Base-by-base conservation (phyloP, 2,329 filamentous ascomycete genomes). In the Blastomyces silverae region DNA sequence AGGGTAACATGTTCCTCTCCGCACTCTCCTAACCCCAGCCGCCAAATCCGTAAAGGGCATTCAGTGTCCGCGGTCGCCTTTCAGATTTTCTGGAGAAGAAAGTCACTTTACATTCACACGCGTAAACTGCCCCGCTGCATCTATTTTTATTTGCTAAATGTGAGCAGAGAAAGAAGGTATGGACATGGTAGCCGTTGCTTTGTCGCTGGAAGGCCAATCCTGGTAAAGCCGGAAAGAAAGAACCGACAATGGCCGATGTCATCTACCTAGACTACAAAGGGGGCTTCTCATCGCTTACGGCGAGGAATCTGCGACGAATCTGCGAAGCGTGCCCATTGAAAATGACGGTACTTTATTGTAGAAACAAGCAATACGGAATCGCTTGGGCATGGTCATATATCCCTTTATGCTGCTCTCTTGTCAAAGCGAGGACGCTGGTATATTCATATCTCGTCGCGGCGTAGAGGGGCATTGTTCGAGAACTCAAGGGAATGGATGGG, bases 181-280 rank as follows among this genome's bases (percentile, higher is more conserved):
- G 20, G 22, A 6, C 10, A 20, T 17, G 20, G 11, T 15, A 13
- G 50, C 11, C n/a, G 25, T 28, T 5, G 25, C n/a, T 22, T 53
- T 28, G 5, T 34, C 17, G 13, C 37, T 34, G 52, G 37, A 56
- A 56, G 52, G 31, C 15, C 25, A 55, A 34, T 17, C 13, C 17
- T 34, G 28, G 31, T 56, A 58, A 58, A 39, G 34, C 15, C 34
- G 55, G 20, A 58, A 42, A n/a, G 55, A 39, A 58, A 34, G 20
- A 58, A 58, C 13, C 2, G n/a, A 58, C 55, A 39, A 58, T 58
- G 34, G 31, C 11, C 31, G 25, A 58, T n/a, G 31, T 37, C 53
- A 37, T 57, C 53, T 6, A 17, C 28, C 31, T n/a, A 37, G 31
- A 31, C 53, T 2, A n/a, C 31, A 57, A 37, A n/a, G 20, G 31